Base-by-base conservation (phyloP, 176 grass and related monocot genomes). In the Areca catechu region DNA sequence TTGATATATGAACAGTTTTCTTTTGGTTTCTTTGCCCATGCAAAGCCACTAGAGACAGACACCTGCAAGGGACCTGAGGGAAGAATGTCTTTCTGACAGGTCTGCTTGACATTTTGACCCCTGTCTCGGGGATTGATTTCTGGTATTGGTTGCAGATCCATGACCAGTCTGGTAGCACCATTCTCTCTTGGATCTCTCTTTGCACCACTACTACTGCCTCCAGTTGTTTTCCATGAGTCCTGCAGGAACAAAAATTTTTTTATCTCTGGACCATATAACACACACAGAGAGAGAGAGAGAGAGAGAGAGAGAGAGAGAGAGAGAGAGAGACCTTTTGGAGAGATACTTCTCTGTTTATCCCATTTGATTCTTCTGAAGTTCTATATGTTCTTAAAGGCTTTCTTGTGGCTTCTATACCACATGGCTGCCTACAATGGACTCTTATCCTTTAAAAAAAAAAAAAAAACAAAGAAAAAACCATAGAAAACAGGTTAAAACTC, bases 1-100 rank as follows among this genome's bases (percentile, higher is more conserved):
- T 54, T 72, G 58, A 49, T 9, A 5, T 30, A 19, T 72, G 23
- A 25, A 7, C 9, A 67, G 18, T 61, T 63, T 60, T 56, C 74
- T 79, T 85, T 75, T 57, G 80, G 65, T 63, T 77, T 85, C 88
- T 78, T 90, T 77, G 69, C 79, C 86, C 78, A 85, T 14, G 81
- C 69, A 58, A 91, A 90, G 34, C 83, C 65, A 27, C 77, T 79
- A 68, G 80, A 86, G 25, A 70, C 69, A 19, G 79, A 49, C 51
- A 80, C 79, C 51, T 82, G 78, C 27, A 80, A 52, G 0, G 72
- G 72, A 4, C 76, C 78, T 14, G 77, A 71, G 20, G 60, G 55
- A 22, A 79, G 71, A 50, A 56, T 29, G 30, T 60, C 24, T 34
- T 59, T 71, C 29, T 48, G 18, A 56, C 76, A 70, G 49, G 63